These are phyloP conservation scores for Coemansia sp. DNA, from an alignment of 192 early-diverging fungal species.

Conservation along the genomic window DNA sequence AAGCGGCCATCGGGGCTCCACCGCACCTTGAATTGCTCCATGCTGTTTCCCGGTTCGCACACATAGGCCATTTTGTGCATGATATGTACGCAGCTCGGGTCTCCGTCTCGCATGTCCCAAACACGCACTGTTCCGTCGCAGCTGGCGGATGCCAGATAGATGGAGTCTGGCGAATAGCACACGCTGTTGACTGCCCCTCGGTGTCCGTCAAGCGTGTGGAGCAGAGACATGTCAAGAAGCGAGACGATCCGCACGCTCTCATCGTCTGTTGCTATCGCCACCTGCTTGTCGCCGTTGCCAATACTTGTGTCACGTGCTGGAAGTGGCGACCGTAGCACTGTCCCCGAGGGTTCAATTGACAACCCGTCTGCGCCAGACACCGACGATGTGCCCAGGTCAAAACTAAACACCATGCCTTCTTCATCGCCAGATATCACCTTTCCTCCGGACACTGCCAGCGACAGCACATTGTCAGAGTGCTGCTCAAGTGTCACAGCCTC, in stretches of 20 bases:
- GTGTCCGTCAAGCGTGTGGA: conserved; percentile 42
- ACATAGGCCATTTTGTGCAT: conserved; percentile 34
- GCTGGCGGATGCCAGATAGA: conserved; percentile 52
- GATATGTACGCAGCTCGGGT: conserved; percentile 50
- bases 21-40: conserved; percentile 46
- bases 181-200: conserved; percentile 38
- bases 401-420: conserved; percentile 38
- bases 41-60: conserved; percentile 49
- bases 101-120: conserved; percentile 59
- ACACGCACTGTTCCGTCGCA: conserved; percentile 65
- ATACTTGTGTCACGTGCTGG: conserved; percentile 52
- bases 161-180: conserved; percentile 33
- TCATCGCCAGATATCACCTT: conserved; percentile 47
- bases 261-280: conserved; percentile 51
- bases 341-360: conserved; percentile 33
- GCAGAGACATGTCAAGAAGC: conserved; percentile 37
- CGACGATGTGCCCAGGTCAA: conserved; percentile 21
- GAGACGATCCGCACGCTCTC: conserved; percentile 40
- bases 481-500: conserved; percentile 50
- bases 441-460: conserved; percentile 29
- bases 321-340: conserved; percentile 39
- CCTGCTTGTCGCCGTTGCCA: conserved; percentile 41
- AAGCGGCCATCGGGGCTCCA: conserved; percentile 75
- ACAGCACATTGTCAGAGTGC: conserved; percentile 40
- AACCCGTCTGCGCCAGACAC: conserved; percentile 8